Evolutionary conservation across 257 asterid genomes (phyloP), one percentile per base, ranked within the genome.

Genomic region (Schizonepeta tenuifolia): DNA sequence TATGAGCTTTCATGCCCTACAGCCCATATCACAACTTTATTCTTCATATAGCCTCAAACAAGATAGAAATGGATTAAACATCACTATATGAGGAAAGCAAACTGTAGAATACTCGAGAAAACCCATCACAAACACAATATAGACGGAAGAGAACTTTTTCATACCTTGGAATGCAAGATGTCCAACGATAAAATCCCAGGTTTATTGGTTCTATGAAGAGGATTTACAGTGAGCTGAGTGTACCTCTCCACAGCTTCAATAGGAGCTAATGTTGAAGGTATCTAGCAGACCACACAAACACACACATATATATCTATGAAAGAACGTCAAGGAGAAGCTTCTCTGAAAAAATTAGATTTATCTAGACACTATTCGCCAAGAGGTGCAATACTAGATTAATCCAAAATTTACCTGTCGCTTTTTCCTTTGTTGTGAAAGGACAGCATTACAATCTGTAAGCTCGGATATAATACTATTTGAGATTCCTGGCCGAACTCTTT

Each of bases 121-220:
- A 67, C 36, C 7, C 36, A 31, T 31, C 36, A 15, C 59, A 18
- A 12, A 36, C 73, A 15, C n/a, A 44, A n/a, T 14, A 46, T 31
- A 36, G 58, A 60, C 7, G 14, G 47, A 65, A 41, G 38, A 20
- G 44, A 63, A 55, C 20, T 71, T 63, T 36, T 62, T 12, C 79
- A 58, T 83, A 92, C 99, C 98, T 88, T 88, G 61, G 94, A 77
- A 80, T 83, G 69, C 28, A 81, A 82, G 77, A 92, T 88, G 76
- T 95, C 99, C 92, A 95, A 22, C 7, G 96, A 87, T 69, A 92
- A 85, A 79, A 95, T 90, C 61, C 99, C 99, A 35, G 98, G 99
- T 77, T 92, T 95, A 84, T 83, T 92, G 73, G 98, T 92, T 65
- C 86, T 88, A 76, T 95, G 99, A 77, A 95, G 98, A 62, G 99